Conservation (phyloP, 2,329 filamentous ascomycete genomes). For the Alternaria panax region DNA sequence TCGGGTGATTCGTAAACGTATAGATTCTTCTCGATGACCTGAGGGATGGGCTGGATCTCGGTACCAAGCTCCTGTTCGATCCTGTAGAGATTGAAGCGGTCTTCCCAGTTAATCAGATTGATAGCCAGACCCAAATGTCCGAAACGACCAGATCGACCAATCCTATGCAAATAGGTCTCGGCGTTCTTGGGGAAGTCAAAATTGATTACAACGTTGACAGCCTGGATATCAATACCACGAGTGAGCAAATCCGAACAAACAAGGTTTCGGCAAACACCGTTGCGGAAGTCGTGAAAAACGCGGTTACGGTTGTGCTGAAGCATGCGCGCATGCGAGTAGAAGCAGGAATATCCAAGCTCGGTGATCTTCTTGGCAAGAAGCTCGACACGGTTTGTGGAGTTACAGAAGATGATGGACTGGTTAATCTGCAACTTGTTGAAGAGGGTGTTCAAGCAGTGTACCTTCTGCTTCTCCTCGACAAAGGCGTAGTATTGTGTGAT, state of each 20-base stretch:
- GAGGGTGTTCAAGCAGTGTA: slow-evolving; percentile 97
- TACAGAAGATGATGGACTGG: slow-evolving; percentile 99
- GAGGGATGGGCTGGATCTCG: slow-evolving; percentile 95
- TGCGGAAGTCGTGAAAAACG: slow-evolving; percentile 99
- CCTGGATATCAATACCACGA: slow-evolving; percentile 98
- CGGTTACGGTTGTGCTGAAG: slow-evolving; percentile 95
- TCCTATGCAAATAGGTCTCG: slow-evolving; percentile 97
- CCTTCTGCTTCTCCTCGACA: slow-evolving; percentile 98
- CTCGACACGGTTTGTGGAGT: slow-evolving; percentile 98
- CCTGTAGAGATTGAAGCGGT: slow-evolving; percentile 97
- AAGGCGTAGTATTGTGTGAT: slow-evolving; percentile 99
- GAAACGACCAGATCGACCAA: slow-evolving; percentile 95
- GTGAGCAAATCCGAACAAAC: slow-evolving; percentile 98
- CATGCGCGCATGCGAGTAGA: slow-evolving; percentile 99
- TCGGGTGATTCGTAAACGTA: slow-evolving; percentile 99
- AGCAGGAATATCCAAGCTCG: slow-evolving; percentile 98
- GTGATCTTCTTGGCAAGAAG: slow-evolving; percentile 99
- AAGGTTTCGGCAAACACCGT: slow-evolving; percentile 95
- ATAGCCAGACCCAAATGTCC: slow-evolving; percentile 97
- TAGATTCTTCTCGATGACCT: slow-evolving; percentile 93
- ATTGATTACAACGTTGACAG: slow-evolving; percentile 99
- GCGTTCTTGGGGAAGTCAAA: slow-evolving; percentile 99
- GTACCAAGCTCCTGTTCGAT: slow-evolving; percentile 97
- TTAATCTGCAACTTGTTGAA: slow-evolving; percentile 99
- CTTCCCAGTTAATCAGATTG: slow-evolving; percentile 99